Base-by-base conservation (phyloP, 2,329 filamentous ascomycete genomes). In the Aspergillus spinulosporus region DNA sequence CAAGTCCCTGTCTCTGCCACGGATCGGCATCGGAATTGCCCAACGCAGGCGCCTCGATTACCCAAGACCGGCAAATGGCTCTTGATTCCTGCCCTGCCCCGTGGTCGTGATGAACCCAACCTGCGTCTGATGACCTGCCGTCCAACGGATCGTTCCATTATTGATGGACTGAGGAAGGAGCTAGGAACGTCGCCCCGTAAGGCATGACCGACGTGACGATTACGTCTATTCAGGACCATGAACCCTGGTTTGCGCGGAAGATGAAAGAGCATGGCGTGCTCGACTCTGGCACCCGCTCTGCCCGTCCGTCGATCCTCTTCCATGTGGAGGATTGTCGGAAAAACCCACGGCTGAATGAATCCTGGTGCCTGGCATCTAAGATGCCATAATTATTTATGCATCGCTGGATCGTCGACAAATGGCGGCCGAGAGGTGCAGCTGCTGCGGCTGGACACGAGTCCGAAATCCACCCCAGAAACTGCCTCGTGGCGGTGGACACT, bases 401-500 rank as follows among this genome's bases (percentile, higher is more conserved):
- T 44, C 15, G 9, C 28, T 52, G 36, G 12, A 40, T 21, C 21
- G 21, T 21, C 21, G 21, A 21, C 21, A 21, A 21, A 21, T 21
- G 21, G 21, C 21, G 21, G 21, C 21, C 21, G 21, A 21, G 21
- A 21, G 21, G 40, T 21, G 21, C 11, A 36, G 11, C 46, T 37
- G 46, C 46, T 48, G 46, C 34, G 46, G 46, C 31, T 36, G 31
- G 46, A 36, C 29, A 36, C 14, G 31, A 8, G 31, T 11, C 15
- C 31, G 8, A 12, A 48, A 8, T 48, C 32, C 46, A 46, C 48
- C 57, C 54, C 63, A 63, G 55, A 61, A 62, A 58, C 59, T 59
- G 61, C 66, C 66, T 68, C 67, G 65, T 68, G 66, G 66, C 65
- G 40, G 57, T 61, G 60, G 59, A 28, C n/a, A 37, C 9, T 12